A percentile compares a stretch with the other conserved stretches of the same genome.
Evolutionary conservation across 768 basidiomycete species (phyloP).

Genomic region (Podaxis sp.): DNA sequence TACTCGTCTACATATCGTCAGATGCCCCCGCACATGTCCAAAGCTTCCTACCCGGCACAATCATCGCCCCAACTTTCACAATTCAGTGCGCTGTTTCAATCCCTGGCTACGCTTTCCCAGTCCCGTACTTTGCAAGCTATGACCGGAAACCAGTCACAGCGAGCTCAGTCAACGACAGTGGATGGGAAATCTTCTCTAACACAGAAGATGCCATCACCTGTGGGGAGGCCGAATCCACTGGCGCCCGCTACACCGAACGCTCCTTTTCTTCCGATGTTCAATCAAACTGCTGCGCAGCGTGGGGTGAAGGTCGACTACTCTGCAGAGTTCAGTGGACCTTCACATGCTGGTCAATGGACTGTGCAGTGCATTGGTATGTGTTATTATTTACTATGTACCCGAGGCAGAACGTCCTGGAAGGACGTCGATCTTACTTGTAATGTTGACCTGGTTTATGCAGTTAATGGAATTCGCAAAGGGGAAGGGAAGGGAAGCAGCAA

Average conservation of each 20-base stretch:
- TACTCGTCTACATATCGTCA: conserved; percentile 11
- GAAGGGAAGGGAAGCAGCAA: conserved; percentile 66
- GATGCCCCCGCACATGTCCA: conserved; percentile 12
- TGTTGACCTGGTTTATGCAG: conserved; percentile 33
- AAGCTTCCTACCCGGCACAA: not conserved
- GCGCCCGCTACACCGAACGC: conserved; percentile 62
- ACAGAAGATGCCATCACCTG: conserved; percentile 16
- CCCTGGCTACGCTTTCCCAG: conserved; percentile 13
- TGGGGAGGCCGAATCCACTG: conserved; percentile 47
- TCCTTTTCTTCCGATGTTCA: conserved; percentile 72
- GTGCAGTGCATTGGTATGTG: conserved; percentile 68
- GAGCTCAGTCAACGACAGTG: conserved; percentile 5
- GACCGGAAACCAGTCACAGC: conserved; percentile 10
- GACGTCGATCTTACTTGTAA: conserved; percentile 1
- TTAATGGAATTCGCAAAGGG: conserved; percentile 71
- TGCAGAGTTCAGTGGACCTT: conserved; percentile 59
- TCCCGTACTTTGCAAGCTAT: not conserved
- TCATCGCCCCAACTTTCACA: not conserved
- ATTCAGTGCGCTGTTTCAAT: conserved; percentile 4
- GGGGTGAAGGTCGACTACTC: conserved; percentile 61
- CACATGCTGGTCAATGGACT: conserved; percentile 68
- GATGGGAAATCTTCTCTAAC: conserved; percentile 3
- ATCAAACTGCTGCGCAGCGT: conserved; percentile 69
- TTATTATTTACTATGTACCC: conserved; percentile 9
- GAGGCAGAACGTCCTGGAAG: conserved; percentile 8